A percentile compares a stretch with the other conserved stretches of the same genome.
Evolutionary conservation across 2,329 filamentous ascomycete genomes (phyloP).

Genomic region (Fonsecaea nubica): DNA sequence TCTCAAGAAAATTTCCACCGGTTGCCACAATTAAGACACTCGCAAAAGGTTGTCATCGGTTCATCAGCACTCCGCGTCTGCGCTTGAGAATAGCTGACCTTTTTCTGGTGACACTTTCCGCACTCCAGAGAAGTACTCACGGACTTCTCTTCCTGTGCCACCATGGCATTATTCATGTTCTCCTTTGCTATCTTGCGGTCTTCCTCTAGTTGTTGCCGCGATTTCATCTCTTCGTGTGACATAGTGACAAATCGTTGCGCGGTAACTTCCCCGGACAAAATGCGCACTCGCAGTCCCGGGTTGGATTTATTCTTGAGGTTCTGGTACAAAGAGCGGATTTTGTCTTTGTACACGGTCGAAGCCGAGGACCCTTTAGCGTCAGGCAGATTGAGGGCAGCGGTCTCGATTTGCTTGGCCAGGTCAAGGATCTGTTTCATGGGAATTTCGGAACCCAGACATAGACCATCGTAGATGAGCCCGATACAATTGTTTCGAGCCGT

Average conservation of each 20-base stretch:
- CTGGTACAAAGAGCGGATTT: constrained; percentile 90
- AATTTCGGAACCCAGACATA: constrained; percentile 71
- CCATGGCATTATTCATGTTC: constrained; percentile 97
- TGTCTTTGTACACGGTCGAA: constrained; percentile 76
- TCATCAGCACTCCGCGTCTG: constrained; percentile 96
- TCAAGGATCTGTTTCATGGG: constrained; percentile 70
- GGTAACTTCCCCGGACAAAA: constrained; percentile 75
- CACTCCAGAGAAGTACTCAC: constrained; percentile 88
- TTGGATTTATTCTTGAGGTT: constrained; percentile 96
- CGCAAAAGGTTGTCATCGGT: constrained; percentile 65
- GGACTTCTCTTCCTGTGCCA: constrained; percentile 87
- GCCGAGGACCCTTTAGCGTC: constrained; percentile 72
- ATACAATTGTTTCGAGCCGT: constrained; percentile 81
- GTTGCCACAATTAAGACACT: constrained; percentile 56
- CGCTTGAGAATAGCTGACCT: constrained; percentile 94
- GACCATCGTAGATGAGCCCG: constrained; percentile 90
- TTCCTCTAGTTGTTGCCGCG: constrained; percentile 76
- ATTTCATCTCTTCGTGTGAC: constrained; percentile 90
- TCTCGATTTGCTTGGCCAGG: constrained; percentile 74
- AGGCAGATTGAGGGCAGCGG: constrained; percentile 66
- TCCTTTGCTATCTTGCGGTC: constrained; percentile 81
- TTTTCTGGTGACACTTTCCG: constrained; percentile 88
- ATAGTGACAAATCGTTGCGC: constrained; percentile 80
- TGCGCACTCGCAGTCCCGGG: constrained; percentile 73
- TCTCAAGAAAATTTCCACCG: constrained; percentile 48